Conservation (phyloP, 768 basidiomycete genomes). For the Butyriboletus loyo region DNA sequence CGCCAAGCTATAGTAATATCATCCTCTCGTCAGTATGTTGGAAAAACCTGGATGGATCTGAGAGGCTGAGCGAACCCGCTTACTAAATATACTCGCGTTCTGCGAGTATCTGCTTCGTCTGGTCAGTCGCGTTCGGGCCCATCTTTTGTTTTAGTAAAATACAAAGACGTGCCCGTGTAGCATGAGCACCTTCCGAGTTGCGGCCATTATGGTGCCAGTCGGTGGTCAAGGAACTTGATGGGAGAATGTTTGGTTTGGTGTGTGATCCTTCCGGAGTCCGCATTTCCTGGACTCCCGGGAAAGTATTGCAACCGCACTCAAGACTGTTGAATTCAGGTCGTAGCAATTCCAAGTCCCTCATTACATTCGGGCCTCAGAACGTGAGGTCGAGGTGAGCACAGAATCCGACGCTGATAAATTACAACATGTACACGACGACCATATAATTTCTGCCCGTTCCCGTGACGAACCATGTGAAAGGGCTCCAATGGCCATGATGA, state of each 20-base stretch:
- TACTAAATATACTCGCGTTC: constrained; percentile 67
- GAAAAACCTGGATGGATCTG: background rate
- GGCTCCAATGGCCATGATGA: background rate
- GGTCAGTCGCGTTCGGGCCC: background rate
- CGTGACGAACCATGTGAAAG: background rate
- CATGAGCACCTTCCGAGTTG: constrained; percentile 41
- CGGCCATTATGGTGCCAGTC: constrained; percentile 12
- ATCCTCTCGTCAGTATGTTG: background rate
- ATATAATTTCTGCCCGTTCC: background rate
- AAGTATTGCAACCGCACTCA: no score
- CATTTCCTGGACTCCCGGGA: no score
- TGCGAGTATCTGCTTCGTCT: constrained; percentile 56
- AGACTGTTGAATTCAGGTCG: no score
- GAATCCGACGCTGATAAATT: background rate
- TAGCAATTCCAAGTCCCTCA: background rate
- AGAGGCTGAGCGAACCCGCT: constrained; percentile 50
- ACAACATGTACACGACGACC: background rate
- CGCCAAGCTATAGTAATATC: constrained; percentile 65
- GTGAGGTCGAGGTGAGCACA: background rate
- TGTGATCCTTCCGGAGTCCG: background rate
- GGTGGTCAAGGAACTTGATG: background rate
- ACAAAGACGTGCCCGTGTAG: constrained; percentile 40
- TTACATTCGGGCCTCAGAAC: background rate
- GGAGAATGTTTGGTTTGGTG: background rate
- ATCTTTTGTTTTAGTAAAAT: background rate